A percentile compares a stretch with the other conserved stretches of the same genome.
Conservation (phyloP, 2,329 filamentous ascomycete species). For the Chaetomium sp. region DNA sequence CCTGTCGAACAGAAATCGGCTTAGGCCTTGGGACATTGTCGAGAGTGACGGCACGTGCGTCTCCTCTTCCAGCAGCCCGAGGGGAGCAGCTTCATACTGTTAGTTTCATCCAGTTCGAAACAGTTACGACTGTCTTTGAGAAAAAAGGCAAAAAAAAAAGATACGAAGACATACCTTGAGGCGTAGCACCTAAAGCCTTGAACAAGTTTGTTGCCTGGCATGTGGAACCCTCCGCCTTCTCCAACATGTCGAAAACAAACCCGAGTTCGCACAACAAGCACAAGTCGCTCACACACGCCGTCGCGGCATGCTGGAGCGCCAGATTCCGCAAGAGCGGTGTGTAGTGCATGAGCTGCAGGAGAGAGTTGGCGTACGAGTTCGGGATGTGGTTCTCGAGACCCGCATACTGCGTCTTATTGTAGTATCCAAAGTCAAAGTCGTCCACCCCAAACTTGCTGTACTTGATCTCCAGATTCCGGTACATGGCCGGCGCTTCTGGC, state of each 20-base stretch:
- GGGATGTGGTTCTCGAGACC: conserved; percentile 93
- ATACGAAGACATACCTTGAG: conserved; percentile 51
- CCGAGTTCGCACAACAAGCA: conserved; percentile 92
- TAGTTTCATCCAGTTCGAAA: conserved; percentile 10
- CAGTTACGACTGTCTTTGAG: too few relatives aligned
- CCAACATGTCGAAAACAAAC: conserved; percentile 95
- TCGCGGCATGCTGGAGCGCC: conserved; percentile 81
- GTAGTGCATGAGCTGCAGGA: conserved; percentile 87
- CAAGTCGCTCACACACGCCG: conserved; percentile 71
- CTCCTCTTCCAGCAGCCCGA: conserved; percentile 82
- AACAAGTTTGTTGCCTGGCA: conserved; percentile 95
- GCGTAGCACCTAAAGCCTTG: conserved; percentile 78
- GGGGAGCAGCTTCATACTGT: conserved; percentile 50
- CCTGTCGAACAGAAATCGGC: conserved; percentile 77
- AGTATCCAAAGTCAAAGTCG: conserved; percentile 98
- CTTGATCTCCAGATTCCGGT: conserved; percentile 93
- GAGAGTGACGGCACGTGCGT: conserved; percentile 66
- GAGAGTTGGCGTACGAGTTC: conserved; percentile 91
- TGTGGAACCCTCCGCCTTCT: conserved; percentile 88
- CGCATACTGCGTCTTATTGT: conserved; percentile 87
- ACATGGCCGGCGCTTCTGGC: conserved; percentile 79
- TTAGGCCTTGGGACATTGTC: conserved; percentile 77
- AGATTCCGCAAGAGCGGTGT: conserved; percentile 83
- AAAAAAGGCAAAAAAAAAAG: not conserved
- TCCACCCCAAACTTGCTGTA: conserved; percentile 99